These are phyloP conservation scores for Zizania palustris DNA, from an alignment of 202 grass and related monocot species.

Conservation along the genomic window DNA sequence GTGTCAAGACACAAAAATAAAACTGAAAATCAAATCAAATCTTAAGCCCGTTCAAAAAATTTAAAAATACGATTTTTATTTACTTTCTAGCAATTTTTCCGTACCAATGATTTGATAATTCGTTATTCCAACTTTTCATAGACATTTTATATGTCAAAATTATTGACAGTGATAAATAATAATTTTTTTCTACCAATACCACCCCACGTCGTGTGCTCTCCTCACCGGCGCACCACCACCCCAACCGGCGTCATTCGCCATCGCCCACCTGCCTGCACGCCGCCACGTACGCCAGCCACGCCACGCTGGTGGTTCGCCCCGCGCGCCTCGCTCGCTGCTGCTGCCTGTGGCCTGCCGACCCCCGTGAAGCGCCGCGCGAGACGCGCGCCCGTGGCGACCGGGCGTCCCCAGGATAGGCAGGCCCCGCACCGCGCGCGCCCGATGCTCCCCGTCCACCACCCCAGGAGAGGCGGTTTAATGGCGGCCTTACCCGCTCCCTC, in stretches of 20 bases:
- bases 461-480: constrained; percentile 47
- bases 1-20: no score
- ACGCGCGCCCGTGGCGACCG: constrained; percentile 37
- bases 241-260: constrained; percentile 35
- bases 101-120: no score
- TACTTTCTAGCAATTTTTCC: no score
- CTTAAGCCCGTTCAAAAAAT: no score
- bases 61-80: no score
- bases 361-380: constrained; percentile 22
- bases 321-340: constrained; percentile 13
- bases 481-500: constrained; percentile 48
- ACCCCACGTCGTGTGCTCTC: constrained; percentile 6
- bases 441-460: constrained; percentile 31
- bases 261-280: constrained; percentile 2
- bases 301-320: not conserved
- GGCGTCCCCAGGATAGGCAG: constrained; percentile 39
- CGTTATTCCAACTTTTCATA: no score
- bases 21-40: no score
- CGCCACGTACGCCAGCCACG: not conserved
- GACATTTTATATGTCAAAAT: no score
- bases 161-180: no score
- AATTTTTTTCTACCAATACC: no score
- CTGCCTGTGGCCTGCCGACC: not conserved
- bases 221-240: not conserved
- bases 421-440: not conserved